phyloP scores from a whole-genome alignment of 2,329 filamentous ascomycete genomes.

The Paecilomyces sp. region DNA sequence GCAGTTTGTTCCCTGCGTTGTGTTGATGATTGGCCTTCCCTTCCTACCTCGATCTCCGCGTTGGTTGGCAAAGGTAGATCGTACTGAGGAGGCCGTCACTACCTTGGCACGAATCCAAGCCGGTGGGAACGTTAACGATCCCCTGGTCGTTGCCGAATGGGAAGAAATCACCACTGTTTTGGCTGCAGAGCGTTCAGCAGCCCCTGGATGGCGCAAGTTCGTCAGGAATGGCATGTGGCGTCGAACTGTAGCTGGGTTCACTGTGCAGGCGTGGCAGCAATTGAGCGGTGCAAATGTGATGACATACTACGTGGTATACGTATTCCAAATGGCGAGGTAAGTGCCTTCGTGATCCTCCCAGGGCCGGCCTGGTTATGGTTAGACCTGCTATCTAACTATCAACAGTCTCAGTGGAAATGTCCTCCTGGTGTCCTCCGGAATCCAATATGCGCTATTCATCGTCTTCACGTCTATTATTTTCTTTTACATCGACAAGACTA shows the following conservation, averaged over 20 bases:
- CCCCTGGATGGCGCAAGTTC: conserved; percentile 37
- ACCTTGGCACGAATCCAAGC: conserved; percentile 41
- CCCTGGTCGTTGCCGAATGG: conserved; percentile 42
- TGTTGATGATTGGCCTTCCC: conserved; percentile 38
- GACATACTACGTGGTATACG: conserved; percentile 30
- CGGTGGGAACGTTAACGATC: conserved; percentile 36
- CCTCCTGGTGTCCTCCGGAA: conserved; percentile 22
- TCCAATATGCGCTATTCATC: conserved; percentile 26
- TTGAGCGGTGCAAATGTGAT: conserved; percentile 35
- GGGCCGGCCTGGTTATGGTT: not conserved
- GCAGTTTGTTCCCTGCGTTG: conserved; percentile 38
- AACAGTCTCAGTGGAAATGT: conserved; percentile 23
- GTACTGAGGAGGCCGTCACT: conserved; percentile 38
- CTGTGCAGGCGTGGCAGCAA: conserved; percentile 52
- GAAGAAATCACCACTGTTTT: conserved; percentile 40
- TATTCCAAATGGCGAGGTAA: conserved; percentile 29
- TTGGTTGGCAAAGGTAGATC: conserved; percentile 43
- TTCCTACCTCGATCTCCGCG: conserved; percentile 42
- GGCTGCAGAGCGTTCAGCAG: conserved; percentile 31
- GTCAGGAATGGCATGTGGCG: conserved; percentile 53
- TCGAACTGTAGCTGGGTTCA: conserved; percentile 49
- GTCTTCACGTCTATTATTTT: conserved; percentile 18
- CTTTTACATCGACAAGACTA: conserved; percentile 14
- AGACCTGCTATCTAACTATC: not conserved
- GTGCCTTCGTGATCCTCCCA: not conserved